A percentile compares a stretch with the other conserved stretches of the same genome.
These are phyloP conservation scores for Juncus inflexus DNA, from an alignment of 176 grass and related monocot species.

Conservation along the genomic window DNA sequence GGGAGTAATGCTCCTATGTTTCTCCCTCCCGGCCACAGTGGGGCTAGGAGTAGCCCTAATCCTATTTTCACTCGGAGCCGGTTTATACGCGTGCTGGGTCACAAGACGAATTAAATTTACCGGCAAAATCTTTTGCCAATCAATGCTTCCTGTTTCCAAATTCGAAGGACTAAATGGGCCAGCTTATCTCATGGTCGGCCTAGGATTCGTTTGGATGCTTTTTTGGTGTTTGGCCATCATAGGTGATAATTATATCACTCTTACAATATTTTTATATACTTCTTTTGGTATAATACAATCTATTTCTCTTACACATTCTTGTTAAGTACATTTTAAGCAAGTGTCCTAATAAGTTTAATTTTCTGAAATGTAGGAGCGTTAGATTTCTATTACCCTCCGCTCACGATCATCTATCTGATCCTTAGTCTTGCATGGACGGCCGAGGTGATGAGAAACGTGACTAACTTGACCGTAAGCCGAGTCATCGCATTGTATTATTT, in stretches of 20 bases:
- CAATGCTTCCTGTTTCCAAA: constrained; percentile 58
- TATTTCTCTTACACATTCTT: too few species aligned
- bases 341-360: too few species aligned
- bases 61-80: constrained; percentile 74
- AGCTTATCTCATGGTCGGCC: constrained; percentile 79
- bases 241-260: constrained; percentile 21
- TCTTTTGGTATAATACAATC: too few species aligned
- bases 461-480: constrained; percentile 82
- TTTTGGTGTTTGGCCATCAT: constrained; percentile 86
- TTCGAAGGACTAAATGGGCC: constrained; percentile 73
- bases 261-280: too few species aligned
- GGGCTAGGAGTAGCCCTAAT: constrained; percentile 67
- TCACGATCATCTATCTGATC: constrained; percentile 72
- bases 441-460: constrained; percentile 97
- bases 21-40: constrained; percentile 68
- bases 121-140: constrained; percentile 43
- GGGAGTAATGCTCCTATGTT: constrained; percentile 70
- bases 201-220: constrained; percentile 79
- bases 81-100: constrained; percentile 92
- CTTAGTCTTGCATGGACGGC: constrained; percentile 84
- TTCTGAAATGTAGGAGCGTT: constrained; percentile 21
- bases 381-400: constrained; percentile 59
- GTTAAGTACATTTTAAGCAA: too few species aligned
- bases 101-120: constrained; percentile 63
- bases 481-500: constrained; percentile 98